Percentiles rank a stretch among this genome's conserved stretches.
Conservation (phyloP, 2,329 filamentous ascomycete genomes). For the Cadophora sp. region DNA sequence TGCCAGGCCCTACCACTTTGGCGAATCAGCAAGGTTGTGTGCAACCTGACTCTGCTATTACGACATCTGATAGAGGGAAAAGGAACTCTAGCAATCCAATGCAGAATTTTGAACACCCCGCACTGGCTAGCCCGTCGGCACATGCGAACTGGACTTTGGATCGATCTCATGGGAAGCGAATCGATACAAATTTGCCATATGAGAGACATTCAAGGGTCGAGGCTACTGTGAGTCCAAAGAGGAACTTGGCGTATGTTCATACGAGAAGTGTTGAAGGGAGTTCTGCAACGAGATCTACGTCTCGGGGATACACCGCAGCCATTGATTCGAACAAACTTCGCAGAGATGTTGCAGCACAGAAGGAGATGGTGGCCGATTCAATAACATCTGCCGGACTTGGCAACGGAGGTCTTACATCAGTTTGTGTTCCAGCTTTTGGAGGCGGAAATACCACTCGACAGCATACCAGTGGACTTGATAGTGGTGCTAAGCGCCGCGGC, state of each 20-base stretch:
- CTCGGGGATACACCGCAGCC: not conserved
- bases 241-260: not conserved
- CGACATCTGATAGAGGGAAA: not conserved
- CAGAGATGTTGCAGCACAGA: not conserved
- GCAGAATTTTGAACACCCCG: not conserved
- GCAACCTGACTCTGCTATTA: not conserved
- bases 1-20: not conserved
- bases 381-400: not conserved
- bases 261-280: not conserved
- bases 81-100: not conserved
- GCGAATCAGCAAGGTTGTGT: not conserved
- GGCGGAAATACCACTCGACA: not conserved
- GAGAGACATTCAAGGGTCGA: not conserved
- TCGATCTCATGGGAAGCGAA: slow-evolving; percentile 1
- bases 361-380: not conserved
- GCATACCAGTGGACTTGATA: not conserved
- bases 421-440: not conserved
- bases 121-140: not conserved
- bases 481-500: not conserved
- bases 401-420: not conserved
- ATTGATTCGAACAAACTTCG: not conserved
- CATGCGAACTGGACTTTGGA: not conserved
- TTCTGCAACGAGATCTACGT: not conserved
- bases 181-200: not conserved
- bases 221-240: not conserved